Evolutionary conservation across 306 rosid genomes (phyloP).

Genomic region (Quercus gilva): DNA sequence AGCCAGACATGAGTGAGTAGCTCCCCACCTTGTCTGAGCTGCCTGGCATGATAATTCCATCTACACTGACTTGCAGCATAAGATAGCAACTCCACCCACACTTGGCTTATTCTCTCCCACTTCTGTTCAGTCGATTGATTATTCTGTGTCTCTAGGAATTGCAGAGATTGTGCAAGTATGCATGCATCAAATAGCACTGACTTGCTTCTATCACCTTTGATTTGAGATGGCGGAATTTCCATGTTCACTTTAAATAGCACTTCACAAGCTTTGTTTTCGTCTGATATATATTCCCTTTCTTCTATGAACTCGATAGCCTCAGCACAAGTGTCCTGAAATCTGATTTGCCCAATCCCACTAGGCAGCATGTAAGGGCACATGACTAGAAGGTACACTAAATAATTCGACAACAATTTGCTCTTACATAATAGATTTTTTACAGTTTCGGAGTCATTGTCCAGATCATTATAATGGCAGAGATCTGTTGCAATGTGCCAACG

Average conservation of each 20-base stretch:
- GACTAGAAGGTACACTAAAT: slow-evolving; percentile 7
- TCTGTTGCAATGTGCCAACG: slow-evolving; percentile 12
- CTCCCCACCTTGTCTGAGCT: slow-evolving; percentile 16
- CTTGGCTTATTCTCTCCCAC: slow-evolving; percentile 6
- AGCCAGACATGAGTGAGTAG: slow-evolving; percentile 38
- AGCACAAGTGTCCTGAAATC: too few relatives aligned
- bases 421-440: not conserved
- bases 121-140: not conserved
- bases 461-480: not conserved
- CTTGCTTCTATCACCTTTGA: too few relatives aligned
- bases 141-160: not conserved
- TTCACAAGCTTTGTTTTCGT: not conserved
- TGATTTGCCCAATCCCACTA: too few relatives aligned
- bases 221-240: too few relatives aligned
- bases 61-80: slow-evolving; percentile 26
- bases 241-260: not conserved
- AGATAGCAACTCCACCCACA: slow-evolving; percentile 25
- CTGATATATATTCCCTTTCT: not conserved
- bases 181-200: not conserved
- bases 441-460: not conserved
- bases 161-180: not conserved
- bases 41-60: not conserved
- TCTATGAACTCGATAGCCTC: not conserved
- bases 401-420: not conserved
- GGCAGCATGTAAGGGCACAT: not conserved